Percentiles rank a stretch among this genome's conserved stretches.
Evolutionary conservation across 2,329 filamentous ascomycete species (phyloP).

Genomic region (Trichophyton verrucosum): DNA sequence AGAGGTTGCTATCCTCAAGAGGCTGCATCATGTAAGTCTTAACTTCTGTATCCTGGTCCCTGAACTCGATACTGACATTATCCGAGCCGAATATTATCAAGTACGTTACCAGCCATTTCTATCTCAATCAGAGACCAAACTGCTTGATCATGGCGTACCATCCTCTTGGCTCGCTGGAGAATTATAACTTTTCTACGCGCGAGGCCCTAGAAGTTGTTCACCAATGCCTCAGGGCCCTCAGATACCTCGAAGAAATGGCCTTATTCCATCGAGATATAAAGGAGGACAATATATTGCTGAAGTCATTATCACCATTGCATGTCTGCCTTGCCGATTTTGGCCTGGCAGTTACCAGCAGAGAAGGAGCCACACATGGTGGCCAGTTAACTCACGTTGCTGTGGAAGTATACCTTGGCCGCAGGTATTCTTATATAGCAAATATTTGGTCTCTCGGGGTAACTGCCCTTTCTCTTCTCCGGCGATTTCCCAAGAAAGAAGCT

Average conservation of each 20-base stretch:
- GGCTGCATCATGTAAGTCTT: neutral
- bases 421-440: conserved; percentile 6
- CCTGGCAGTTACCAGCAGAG: neutral
- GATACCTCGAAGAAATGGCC: conserved; percentile 3
- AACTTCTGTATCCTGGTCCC: neutral
- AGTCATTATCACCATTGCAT: conserved; percentile 2
- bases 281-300: conserved; percentile 6
- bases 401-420: neutral
- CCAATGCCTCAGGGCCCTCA: conserved; percentile 4
- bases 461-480: neutral
- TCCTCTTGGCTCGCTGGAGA: neutral
- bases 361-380: neutral
- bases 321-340: conserved; percentile 9
- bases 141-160: conserved; percentile 7
- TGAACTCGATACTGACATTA: neutral
- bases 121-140: neutral
- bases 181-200: conserved; percentile 25
- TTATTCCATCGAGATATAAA: conserved; percentile 10
- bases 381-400: conserved; percentile 4
- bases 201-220: conserved; percentile 16
- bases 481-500: neutral
- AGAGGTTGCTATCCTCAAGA: neutral
- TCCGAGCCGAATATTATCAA: neutral
- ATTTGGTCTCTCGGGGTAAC: conserved; percentile 11
- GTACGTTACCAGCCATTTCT: neutral